Conservation (phyloP, 1,284 basidiomycete species). For the Volvariella surrecta region DNA sequence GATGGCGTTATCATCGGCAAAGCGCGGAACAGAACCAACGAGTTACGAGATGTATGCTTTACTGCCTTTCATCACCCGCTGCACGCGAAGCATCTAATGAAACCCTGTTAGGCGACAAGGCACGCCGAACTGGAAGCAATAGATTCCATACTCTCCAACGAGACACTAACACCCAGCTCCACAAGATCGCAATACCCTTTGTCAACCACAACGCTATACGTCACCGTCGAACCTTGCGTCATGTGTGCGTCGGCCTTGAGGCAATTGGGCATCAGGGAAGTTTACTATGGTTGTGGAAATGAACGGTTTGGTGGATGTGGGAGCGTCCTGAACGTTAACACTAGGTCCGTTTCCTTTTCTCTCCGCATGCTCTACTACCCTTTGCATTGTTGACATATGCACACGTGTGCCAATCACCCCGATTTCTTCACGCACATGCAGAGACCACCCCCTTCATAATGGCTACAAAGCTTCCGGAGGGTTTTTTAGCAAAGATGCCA, state of each 20-base stretch:
- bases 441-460: constrained; percentile 61
- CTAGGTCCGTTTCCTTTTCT: constrained; percentile 40
- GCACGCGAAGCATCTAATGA: constrained; percentile 1
- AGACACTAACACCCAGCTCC: constrained; percentile 41
- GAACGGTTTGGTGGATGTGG: constrained; percentile 98
- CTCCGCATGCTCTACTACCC: constrained; percentile 1
- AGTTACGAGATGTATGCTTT: constrained; percentile 77
- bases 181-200: constrained; percentile 72
- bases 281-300: constrained; percentile 93
- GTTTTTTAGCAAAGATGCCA: constrained; percentile 87
- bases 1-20: constrained; percentile 70
- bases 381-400: constrained; percentile 22
- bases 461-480: constrained; percentile 77
- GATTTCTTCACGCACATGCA: too few species aligned
- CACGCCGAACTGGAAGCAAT: constrained; percentile 99
- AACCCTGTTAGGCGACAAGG: constrained; percentile 55
- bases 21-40: constrained; percentile 92
- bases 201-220: too few species aligned
- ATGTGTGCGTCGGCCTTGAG: constrained; percentile 97
- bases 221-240: constrained; percentile 98
- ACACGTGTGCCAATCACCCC: too few species aligned
- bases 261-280: constrained; percentile 87
- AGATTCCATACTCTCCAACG: constrained; percentile 73
- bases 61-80: too few species aligned
- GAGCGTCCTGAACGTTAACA: constrained; percentile 86